Conservation (phyloP, 2,329 filamentous ascomycete genomes). For the Chaetomium globosum region DNA sequence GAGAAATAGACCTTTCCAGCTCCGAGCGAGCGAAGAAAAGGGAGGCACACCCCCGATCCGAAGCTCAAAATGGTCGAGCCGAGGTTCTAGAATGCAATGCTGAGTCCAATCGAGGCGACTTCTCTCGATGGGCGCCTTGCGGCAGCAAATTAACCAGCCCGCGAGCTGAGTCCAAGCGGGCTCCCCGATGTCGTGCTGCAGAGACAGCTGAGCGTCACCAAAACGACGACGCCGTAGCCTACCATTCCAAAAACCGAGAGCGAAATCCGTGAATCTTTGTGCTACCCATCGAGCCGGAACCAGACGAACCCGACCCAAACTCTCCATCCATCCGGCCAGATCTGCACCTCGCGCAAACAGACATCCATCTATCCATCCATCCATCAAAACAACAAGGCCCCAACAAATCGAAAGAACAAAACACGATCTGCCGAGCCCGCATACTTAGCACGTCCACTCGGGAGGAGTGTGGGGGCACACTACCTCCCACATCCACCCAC, state of each 20-base stretch:
- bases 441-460: background rate
- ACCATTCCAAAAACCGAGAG: background rate
- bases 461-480: background rate
- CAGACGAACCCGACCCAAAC: background rate
- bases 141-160: slow-evolving; percentile 11
- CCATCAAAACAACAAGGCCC: background rate
- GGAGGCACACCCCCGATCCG: background rate
- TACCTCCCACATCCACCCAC: background rate
- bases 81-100: background rate
- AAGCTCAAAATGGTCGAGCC: background rate
- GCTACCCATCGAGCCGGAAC: background rate
- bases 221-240: background rate
- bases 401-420: slow-evolving; percentile 6
- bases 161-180: background rate
- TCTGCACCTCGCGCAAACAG: background rate
- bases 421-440: slow-evolving; percentile 21
- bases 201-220: background rate
- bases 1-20: background rate
- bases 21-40: background rate
- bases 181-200: slow-evolving; percentile 2
- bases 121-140: background rate
- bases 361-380: background rate
- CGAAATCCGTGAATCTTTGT: background rate
- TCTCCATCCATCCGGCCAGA: background rate
- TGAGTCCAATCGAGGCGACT: background rate